A percentile compares a stretch with the other conserved stretches of the same genome.
Conservation (phyloP, 176 grass and related monocot genomes). For the Musa itinerans region DNA sequence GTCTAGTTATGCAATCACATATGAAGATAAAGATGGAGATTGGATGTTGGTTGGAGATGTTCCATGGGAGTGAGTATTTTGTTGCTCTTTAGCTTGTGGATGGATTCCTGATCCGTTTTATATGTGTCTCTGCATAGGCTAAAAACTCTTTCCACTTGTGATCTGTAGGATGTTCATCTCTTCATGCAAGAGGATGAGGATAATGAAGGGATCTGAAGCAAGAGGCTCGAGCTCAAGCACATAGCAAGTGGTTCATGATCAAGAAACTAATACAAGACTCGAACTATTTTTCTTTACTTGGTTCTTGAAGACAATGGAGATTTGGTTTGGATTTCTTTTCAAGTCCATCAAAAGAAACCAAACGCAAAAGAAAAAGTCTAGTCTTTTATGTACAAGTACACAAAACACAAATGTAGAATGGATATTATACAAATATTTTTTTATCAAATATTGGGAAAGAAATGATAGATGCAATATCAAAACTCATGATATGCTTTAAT, state of each 20-base stretch:
- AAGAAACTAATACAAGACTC: no score
- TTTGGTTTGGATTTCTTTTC: no score
- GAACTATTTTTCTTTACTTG: no score
- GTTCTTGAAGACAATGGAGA: no score
- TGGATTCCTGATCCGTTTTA: background rate
- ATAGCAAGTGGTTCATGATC: background rate
- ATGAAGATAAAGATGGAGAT: constrained; percentile 88
- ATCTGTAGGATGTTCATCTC: constrained; percentile 62
- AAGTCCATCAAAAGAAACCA: no score
- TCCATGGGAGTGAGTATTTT: constrained; percentile 70
- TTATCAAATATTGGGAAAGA: no score
- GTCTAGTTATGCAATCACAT: constrained; percentile 67
- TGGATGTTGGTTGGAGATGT: constrained; percentile 99
- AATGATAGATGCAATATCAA: no score
- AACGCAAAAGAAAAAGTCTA: no score
- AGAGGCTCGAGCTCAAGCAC: constrained; percentile 56
- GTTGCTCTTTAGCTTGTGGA: background rate
- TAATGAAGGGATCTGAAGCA: constrained; percentile 73
- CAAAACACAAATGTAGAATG: no score
- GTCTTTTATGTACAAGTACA: no score
- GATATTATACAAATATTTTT: no score
- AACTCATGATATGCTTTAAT: no score
- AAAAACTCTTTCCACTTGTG: background rate
- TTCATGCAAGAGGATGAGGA: constrained; percentile 78
- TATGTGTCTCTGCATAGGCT: background rate